These are phyloP conservation scores for Grifola frondosa DNA, from an alignment of 1,284 basidiomycete species.

Conservation along the genomic window DNA sequence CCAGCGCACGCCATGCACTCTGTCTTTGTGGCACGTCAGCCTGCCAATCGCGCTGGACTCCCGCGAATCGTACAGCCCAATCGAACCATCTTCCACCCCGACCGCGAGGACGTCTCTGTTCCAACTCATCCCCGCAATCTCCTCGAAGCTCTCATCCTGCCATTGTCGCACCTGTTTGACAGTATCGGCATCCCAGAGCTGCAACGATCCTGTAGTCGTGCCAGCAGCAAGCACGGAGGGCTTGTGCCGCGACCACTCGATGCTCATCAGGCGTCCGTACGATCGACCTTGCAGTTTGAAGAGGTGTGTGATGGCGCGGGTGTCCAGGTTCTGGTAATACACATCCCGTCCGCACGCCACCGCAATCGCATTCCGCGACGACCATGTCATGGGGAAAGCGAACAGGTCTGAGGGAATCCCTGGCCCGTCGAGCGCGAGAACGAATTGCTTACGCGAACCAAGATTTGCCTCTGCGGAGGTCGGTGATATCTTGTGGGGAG, in stretches of 20 bases:
- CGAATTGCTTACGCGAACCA: conserved; percentile 43
- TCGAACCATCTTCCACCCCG: conserved; percentile 38
- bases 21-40: conserved; percentile 37
- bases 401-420: conserved; percentile 47
- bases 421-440: conserved; percentile 49
- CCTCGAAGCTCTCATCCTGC: conserved; percentile 34
- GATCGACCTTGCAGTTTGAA: conserved; percentile 31
- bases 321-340: conserved; percentile 49
- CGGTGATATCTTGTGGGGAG: conserved; percentile 32
- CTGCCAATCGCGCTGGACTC: conserved; percentile 27
- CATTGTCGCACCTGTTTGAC: conserved; percentile 33
- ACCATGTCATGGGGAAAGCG: conserved; percentile 49
- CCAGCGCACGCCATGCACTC: conserved; percentile 47
- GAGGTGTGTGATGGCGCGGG: conserved; percentile 43
- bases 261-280: conserved; percentile 27
- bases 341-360: conserved; percentile 47
- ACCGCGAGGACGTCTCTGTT: conserved; percentile 39
- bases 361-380: conserved; percentile 43
- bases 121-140: conserved; percentile 46
- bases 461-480: conserved; percentile 44
- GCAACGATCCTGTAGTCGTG: conserved; percentile 38
- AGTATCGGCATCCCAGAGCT: conserved; percentile 41
- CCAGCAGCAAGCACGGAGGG: conserved; percentile 39
- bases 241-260: conserved; percentile 38
- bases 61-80: conserved; percentile 41